These are phyloP conservation scores for Alternaria brassicae DNA, from an alignment of 2,329 filamentous ascomycete species.

Conservation along the genomic window DNA sequence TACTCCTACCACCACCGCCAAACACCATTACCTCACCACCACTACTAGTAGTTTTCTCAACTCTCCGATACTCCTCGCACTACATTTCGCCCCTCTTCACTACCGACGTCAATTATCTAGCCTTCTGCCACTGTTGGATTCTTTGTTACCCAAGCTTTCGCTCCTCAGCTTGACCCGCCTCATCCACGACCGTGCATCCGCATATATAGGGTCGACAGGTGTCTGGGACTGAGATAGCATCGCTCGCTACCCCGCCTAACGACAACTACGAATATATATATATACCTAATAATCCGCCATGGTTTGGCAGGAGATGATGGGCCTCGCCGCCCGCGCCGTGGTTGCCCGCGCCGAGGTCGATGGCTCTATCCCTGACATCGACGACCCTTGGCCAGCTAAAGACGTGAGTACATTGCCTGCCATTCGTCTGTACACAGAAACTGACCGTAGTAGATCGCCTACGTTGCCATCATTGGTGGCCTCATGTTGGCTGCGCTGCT, in stretches of 20 bases:
- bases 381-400: conserved; percentile 50
- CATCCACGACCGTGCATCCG: conserved; percentile 17
- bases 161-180: conserved; percentile 29
- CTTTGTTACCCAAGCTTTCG: conserved; percentile 35
- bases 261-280: conserved; percentile 23
- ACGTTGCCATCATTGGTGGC: conserved; percentile 78
- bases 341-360: conserved; percentile 35
- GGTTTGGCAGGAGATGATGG: conserved; percentile 29
- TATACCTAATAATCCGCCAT: conserved; percentile 32
- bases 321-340: conserved; percentile 36
- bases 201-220: conserved; percentile 12
- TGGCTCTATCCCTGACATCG: conserved; percentile 42
- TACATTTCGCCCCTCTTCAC: conserved; percentile 17
- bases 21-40: conserved; percentile 17
- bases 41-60: conserved; percentile 19
- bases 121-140: conserved; percentile 33
- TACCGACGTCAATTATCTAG: conserved; percentile 40
- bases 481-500: conserved; percentile 85
- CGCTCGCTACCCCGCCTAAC: conserved; percentile 25
- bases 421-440: background rate
- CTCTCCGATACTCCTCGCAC: conserved; percentile 20
- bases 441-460: conserved; percentile 71
- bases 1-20: conserved; percentile 3
- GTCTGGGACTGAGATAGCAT: conserved; percentile 8
- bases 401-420: conserved; percentile 46